phyloP scores from a whole-genome alignment of 306 rosid genomes.

The Ochetophila trinervis region DNA sequence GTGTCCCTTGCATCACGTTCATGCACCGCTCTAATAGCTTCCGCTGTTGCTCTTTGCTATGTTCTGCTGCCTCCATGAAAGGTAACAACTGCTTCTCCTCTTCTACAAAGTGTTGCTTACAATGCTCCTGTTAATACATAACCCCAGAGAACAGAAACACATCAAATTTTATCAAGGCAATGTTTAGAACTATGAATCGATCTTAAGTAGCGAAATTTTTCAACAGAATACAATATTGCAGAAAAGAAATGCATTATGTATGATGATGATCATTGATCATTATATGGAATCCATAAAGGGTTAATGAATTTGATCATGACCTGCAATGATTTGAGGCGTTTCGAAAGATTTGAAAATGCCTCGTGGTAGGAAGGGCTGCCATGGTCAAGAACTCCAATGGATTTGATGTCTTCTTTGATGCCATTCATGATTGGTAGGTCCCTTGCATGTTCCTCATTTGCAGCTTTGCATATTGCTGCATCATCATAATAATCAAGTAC shows the following conservation, averaged over 20 bases:
- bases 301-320: constrained; percentile 24
- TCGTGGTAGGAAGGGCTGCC: constrained; percentile 61
- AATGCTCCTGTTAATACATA: constrained; percentile 42
- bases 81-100: constrained; percentile 75
- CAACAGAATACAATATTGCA: not conserved
- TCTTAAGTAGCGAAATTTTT: not conserved
- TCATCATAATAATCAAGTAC: not conserved
- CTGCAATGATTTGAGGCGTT: constrained; percentile 60
- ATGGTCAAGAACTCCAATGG: constrained; percentile 61
- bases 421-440: constrained; percentile 95
- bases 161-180: not conserved
- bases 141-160: constrained; percentile 1
- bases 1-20: constrained; percentile 78
- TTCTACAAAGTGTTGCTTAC: constrained; percentile 65
- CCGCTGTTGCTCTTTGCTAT: constrained; percentile 54
- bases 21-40: constrained; percentile 54
- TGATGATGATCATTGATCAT: too few species aligned
- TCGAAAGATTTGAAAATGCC: constrained; percentile 50
- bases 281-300: too few species aligned
- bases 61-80: constrained; percentile 74
- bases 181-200: not conserved
- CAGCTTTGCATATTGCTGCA: constrained; percentile 69
- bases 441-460: constrained; percentile 87
- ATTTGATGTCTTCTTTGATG: constrained; percentile 79
- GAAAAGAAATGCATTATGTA: too few species aligned